Evolutionary conservation across 1,284 basidiomycete species (phyloP), one percentile per base, ranked within the genome.

Genomic region (Psilocybe mexicana): DNA sequence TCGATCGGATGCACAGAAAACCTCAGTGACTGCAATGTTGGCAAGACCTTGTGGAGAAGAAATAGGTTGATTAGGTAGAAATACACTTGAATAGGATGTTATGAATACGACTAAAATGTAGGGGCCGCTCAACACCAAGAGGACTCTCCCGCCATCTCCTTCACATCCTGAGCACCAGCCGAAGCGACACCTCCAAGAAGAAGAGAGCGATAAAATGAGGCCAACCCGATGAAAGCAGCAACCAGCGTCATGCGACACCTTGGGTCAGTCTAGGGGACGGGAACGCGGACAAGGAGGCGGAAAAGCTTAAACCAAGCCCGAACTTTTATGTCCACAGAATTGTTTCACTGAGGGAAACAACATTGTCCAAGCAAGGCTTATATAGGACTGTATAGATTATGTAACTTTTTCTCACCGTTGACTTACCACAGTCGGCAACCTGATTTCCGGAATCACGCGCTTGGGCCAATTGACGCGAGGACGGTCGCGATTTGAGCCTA

Each of bases 281-380:
- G 89, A 92, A 92, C 89, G 88, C 89, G 89, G 87, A 83, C 88
- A 83, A 84, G 88, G 84, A 90, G 82, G 82, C 85, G 85, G 86
- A 82, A 80, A 74, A 84, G 83, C 83, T 86, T 76, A 75, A 71
- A 74, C 86, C 88, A 69, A 81, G 89, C 81, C 87, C 89, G 89
- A 92, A 92, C 90, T 92, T 89, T 88, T 83, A 71, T 85, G 89
- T 92, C 88, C 85, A 80, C 88, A 80, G 4, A 8, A 33, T 58
- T 74, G 77, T 78, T 79, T 87, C 85, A 82, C 87, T 86, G 80
- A 43, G 68, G 66, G 65, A 5, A 24, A 30, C 61, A 59, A 48
- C 45, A 40, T 8, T 6, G 25, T 40, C 36, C 30, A 26, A 11
- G 6, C 30, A 11, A 38, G 25, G 40, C 26, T 68, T 72, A 66